Percentiles rank a stretch among this genome's conserved stretches.
These are phyloP conservation scores for Isabelozyma rhagii DNA, from an alignment of 805 yeast genomes.

Conservation along the genomic window DNA sequence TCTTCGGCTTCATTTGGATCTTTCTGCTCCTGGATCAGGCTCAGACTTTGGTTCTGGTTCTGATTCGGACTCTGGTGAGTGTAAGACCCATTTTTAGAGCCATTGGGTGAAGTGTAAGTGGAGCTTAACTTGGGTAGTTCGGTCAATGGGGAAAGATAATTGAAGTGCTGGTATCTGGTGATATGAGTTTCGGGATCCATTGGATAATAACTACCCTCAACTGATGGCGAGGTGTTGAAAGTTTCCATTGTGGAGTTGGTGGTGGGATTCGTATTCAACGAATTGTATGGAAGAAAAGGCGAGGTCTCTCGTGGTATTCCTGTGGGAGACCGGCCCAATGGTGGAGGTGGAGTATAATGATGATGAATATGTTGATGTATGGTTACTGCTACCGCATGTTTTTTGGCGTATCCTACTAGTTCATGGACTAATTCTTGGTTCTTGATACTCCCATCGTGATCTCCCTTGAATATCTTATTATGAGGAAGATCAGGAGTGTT, in stretches of 20 bases:
- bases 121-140: conserved; percentile 70
- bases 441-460: conserved; percentile 47
- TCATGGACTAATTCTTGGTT: conserved; percentile 54
- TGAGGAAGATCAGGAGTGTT: conserved; percentile 29
- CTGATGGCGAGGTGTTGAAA: neutral
- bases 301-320: neutral
- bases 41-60: neutral
- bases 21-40: neutral
- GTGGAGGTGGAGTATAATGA: conserved; percentile 53
- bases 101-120: conserved; percentile 44
- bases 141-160: conserved; percentile 66
- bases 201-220: conserved; percentile 9
- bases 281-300: neutral
- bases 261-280: no score
- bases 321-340: neutral
- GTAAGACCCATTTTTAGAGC: conserved; percentile 13
- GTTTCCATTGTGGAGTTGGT: neutral
- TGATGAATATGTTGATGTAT: conserved; percentile 87
- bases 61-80: conserved; percentile 16
- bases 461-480: conserved; percentile 13
- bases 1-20: conserved; percentile 1
- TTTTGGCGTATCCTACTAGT: conserved; percentile 58
- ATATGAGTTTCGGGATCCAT: conserved; percentile 52
- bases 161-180: conserved; percentile 66
- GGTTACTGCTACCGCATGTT: conserved; percentile 55